Base-by-base conservation (phyloP, 495 filamentous ascomycete species). In the Daldinia loculata region DNA sequence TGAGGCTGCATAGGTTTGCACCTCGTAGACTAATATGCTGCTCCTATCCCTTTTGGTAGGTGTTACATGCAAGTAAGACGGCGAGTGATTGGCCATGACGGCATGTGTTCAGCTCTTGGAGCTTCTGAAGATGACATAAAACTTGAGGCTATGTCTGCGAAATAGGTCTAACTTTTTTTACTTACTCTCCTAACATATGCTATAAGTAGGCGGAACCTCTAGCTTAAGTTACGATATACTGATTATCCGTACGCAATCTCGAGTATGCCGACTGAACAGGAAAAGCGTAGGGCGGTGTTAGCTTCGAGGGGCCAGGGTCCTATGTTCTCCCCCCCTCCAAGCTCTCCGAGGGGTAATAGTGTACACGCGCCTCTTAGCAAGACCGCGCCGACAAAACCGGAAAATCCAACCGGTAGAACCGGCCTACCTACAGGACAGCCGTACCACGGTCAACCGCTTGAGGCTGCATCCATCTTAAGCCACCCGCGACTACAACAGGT, bases 401-500 rank as follows among this genome's bases (percentile, higher is more conserved):
- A 55, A 30, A 17, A 29, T 8, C 17, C 15, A 38, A 19, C 30
- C 17, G 48, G 29, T 36, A 17, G 48, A 22, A 27, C 50, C 4
- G 26, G 30, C 26, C 12, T 27, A 9, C 29, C 55, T 0, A 27
- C 12, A 4, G 14, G n/a, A 9, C 45, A 34, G 9, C 56, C 26
- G 19, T 7, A 60, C 14, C 19, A 9, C 29, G 53, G 53, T 11
- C 69, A 48, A 24, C 53, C 63, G 22, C 60, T 71, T 27, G 69
- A 71, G 38, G 59, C 63, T 3, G 69, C 69, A 4, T 57, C 63
- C 7, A 70, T 75, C 41, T 43, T 75, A 5, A 67, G 11, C 6
- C 34, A 69, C 5, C 66, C 70, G 11, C 70, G 70, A n/a, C 29
- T 75, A 19, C 74, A 65, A 3, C 70, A 74, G 43, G 70, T 68